Base-by-base conservation (phyloP, 2,329 filamentous ascomycete species). In the Chaetomiaceae sp. region DNA sequence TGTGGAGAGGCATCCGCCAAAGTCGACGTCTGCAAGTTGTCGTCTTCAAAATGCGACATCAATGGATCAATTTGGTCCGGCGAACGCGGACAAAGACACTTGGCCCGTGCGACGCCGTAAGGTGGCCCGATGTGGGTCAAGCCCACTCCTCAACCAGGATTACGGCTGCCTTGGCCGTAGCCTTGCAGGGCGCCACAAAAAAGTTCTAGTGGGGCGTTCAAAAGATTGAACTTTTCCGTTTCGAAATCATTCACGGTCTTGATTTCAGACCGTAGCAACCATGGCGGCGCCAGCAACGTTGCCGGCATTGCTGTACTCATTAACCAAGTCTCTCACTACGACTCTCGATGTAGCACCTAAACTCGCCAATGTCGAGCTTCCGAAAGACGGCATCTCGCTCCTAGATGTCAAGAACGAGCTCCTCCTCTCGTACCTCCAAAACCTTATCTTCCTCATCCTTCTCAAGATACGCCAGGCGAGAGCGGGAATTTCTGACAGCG, bases 361-460 rank as follows among this genome's bases (percentile, higher is more conserved):
- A 44, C 67, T 83, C 16, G 67, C 77, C n/a, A 69, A 75, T 13
- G 80, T 95, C 55, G 74, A 86, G 44, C 82, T 88, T n/a, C 86
- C 88, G 1, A 78, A 85, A 59, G 84, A 96, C 64, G 92, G 94
- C 66, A 94, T 99, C 54, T 96, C 94, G 0, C 82, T 99, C 1
- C 85, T 99, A 64, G 90, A 97, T 67, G 84, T 89, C 59, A 99
- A 99, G 74, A 97, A 95, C 71, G 94, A 99, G 67, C 79, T 99
- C n/a, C 84, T 99, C 16, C 84, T 99, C 34, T 92, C 92, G 4
- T 99, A 99, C 71, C 78, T 99, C 0, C 92, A 99, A 65, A 95
- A 96, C 64, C 82, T 97, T 4, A 89, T 94, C 40, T 95, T 95
- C 62, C 75, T 96, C 36, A 86, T 95, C 40, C 75, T 96, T 1